phyloP scores from a whole-genome alignment of 1,284 basidiomycete species.

The Leccinum laetum region DNA sequence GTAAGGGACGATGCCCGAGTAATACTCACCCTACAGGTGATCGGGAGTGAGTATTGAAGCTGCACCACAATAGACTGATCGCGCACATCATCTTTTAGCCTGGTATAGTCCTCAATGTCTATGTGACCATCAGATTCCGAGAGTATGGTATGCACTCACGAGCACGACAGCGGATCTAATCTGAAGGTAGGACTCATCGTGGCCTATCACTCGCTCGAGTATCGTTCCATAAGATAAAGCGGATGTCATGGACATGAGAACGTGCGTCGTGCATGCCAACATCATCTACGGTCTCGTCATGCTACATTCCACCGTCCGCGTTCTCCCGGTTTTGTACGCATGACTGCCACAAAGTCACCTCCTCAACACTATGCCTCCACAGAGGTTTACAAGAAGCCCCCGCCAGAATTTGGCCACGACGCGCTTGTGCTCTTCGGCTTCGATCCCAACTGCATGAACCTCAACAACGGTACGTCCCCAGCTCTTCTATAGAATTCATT shows the following conservation, averaged over 20 bases:
- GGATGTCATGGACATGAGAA: constrained; percentile 25
- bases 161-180: constrained; percentile 56
- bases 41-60: too few species aligned
- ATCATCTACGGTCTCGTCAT: background rate
- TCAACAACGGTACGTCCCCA: constrained; percentile 56
- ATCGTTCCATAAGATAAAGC: constrained; percentile 92
- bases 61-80: too few species aligned
- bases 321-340: background rate
- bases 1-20: too few species aligned
- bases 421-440: constrained; percentile 55
- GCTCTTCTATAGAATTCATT: background rate
- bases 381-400: constrained; percentile 23
- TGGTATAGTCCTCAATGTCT: background rate
- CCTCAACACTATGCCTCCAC: background rate
- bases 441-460: constrained; percentile 54
- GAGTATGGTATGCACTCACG: constrained; percentile 31
- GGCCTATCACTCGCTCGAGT: constrained; percentile 60
- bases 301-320: background rate
- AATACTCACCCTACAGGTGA: too few species aligned
- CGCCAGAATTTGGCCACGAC: constrained; percentile 53
- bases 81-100: too few species aligned
- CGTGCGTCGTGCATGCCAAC: background rate
- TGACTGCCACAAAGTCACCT: background rate
- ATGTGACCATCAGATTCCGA: constrained; percentile 2
- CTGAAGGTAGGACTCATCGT: constrained; percentile 53